These are phyloP conservation scores for Clohesyomyces aquaticus DNA, from an alignment of 495 filamentous ascomycete genomes.

Conservation along the genomic window DNA sequence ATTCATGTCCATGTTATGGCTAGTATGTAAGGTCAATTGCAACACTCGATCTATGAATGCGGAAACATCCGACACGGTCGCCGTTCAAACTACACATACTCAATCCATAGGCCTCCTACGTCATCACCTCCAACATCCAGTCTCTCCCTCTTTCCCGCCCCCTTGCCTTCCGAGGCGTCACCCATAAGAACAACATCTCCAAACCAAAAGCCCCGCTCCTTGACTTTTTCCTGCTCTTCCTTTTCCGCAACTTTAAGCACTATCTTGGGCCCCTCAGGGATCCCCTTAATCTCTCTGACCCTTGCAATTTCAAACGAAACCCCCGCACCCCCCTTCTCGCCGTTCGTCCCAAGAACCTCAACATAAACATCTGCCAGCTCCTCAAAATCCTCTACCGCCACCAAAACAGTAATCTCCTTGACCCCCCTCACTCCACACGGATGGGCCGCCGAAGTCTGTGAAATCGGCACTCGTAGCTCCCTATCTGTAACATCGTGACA, in stretches of 20 bases:
- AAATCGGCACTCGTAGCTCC: conserved; percentile 51
- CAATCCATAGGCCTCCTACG: conserved; percentile 28
- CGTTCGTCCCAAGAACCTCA: conserved; percentile 13
- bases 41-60: no score
- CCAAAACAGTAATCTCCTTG: conserved; percentile 47
- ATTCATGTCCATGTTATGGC: no score
- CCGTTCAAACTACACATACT: no score
- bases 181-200: conserved; percentile 33
- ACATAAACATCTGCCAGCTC: conserved; percentile 29
- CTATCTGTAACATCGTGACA: conserved; percentile 59
- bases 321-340: conserved; percentile 6
- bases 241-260: conserved; percentile 40
- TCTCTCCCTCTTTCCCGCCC: conserved; percentile 51
- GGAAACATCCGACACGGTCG: no score
- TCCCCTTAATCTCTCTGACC: conserved; percentile 5
- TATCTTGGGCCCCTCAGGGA: conserved; percentile 34
- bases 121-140: conserved; percentile 48
- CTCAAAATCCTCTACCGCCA: conserved; percentile 33
- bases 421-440: conserved; percentile 54
- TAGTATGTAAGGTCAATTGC: no score
- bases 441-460: conserved; percentile 47
- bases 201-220: conserved; percentile 38
- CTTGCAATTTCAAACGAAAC: conserved; percentile 12
- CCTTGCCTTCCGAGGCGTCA: neutral
- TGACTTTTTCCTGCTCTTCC: conserved; percentile 37